phyloP scores from a whole-genome alignment of 176 grass and related monocot genomes.

The Oropetium thomaeum region DNA sequence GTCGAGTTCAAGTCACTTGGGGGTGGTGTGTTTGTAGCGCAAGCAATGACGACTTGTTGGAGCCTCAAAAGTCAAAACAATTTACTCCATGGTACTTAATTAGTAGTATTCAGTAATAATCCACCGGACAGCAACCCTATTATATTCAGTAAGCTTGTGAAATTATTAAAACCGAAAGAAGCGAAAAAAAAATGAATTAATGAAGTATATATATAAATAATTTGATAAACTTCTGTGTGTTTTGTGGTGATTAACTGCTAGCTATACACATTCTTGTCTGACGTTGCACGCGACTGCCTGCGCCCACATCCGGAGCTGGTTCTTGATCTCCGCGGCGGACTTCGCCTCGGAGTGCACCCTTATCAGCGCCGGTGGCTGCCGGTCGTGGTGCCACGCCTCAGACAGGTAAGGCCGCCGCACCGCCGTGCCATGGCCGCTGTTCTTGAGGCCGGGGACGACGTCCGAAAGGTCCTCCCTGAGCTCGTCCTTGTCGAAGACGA shows the following conservation, averaged over 20 bases:
- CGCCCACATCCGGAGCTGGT: slow-evolving; percentile 89
- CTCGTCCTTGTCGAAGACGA: slow-evolving; percentile 71
- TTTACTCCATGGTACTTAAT: not conserved
- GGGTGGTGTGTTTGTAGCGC: no score
- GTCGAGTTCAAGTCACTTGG: no score
- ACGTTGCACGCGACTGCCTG: slow-evolving; percentile 84
- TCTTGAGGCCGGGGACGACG: slow-evolving; percentile 68
- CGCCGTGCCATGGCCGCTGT: not conserved
- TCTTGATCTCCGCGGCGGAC: slow-evolving; percentile 65
- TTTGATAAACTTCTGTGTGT: not conserved
- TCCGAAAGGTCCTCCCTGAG: slow-evolving; percentile 41
- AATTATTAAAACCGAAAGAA: not conserved
- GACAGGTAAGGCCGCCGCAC: slow-evolving; percentile 56
- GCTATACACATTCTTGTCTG: slow-evolving; percentile 33
- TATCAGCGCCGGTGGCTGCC: slow-evolving; percentile 36
- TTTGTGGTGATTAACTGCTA: not conserved
- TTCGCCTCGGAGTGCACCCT: slow-evolving; percentile 43
- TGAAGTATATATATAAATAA: not conserved
- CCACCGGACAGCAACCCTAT: not conserved
- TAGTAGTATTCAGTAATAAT: not conserved
- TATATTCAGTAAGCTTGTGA: not conserved
- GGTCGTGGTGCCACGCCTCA: slow-evolving; percentile 54
- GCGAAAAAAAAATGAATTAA: not conserved
- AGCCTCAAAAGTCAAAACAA: not conserved
- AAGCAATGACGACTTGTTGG: not conserved